Base-by-base conservation (phyloP, 164 flowering plant genomes). In the Buxus sempervirens region DNA sequence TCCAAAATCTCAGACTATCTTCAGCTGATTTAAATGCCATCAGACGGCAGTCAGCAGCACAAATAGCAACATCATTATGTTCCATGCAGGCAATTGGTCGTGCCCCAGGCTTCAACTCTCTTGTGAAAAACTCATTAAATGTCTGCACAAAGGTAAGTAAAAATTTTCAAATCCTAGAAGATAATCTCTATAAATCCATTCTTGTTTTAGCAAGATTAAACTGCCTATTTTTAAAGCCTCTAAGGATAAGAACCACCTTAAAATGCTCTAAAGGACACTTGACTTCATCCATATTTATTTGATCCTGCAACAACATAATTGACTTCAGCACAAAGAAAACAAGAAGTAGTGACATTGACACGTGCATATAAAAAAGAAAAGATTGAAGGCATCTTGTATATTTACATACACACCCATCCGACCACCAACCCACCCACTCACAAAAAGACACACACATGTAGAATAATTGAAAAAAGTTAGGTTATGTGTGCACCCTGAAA, bases 11-110 rank as follows among this genome's bases (percentile, higher is more conserved):
- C 65, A 78, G 64, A 74, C 92, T 78, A 70, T 95, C 96, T 67
- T 85, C 86, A 65, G 74, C 83, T 25, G 85, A 82, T 70, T 80
- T 80, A 76, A 90, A 95, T 62, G 98, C 96, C 84, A 79, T 95
- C 25, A 95, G 77, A 57, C 98, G 97, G 72, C 93, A 57, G 75
- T 91, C 98, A 69, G 98, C 96, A 62, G 89, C 96, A 81, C 94
- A 95, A 27, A 89, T 78, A 56, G 98, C 98, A 79, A 90, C 73
- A 62, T 84, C 89, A 72, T 91, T 90, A 64, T 74, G 76, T 60
- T 85, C 98, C 69, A 75, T 25, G 65, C 65, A 73, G 49, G 90
- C 90, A 83, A 95, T 82, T 66, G 91, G 86, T 77, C 97, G 81
- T 67, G 88, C 86, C 75, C 83, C 94, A 66, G 94, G 89, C 81